phyloP scores from a whole-genome alignment of 176 grass and related monocot genomes.

The Tillandsia leiboldiana region DNA sequence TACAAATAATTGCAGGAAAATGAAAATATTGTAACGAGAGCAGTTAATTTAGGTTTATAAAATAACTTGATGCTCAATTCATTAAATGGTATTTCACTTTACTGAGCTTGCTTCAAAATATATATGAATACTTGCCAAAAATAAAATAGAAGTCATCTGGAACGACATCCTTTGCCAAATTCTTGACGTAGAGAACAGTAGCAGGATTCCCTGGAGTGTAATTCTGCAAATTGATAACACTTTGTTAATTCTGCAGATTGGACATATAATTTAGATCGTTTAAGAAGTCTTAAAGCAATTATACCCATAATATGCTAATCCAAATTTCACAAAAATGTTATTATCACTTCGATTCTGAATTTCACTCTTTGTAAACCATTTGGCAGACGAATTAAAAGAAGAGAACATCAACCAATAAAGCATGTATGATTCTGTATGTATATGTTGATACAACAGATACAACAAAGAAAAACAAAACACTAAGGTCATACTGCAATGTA shows the following conservation, averaged over 20 bases:
- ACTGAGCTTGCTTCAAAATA: conserved; percentile 5
- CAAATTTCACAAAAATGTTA: not conserved
- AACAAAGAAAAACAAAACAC: not conserved
- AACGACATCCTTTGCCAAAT: conserved; percentile 85
- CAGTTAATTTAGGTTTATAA: conserved; percentile 6
- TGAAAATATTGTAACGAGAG: conserved; percentile 2
- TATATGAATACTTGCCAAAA: conserved; percentile 46
- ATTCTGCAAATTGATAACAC: conserved; percentile 35
- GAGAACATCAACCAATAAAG: not conserved
- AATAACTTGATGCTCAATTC: not conserved
- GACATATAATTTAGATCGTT: too few species aligned
- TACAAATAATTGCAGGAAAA: conserved; percentile 7
- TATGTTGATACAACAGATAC: not conserved
- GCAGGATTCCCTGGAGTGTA: conserved; percentile 78
- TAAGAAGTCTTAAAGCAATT: not conserved
- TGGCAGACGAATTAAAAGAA: not conserved
- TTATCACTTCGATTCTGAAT: not conserved
- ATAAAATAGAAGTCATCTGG: conserved; percentile 85
- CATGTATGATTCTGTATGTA: too few species aligned
- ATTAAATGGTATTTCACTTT: not conserved
- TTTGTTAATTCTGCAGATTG: not conserved
- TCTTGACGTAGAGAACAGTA: conserved; percentile 82
- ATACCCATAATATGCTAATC: not conserved
- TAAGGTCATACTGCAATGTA: not conserved
- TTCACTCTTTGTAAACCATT: not conserved